Percentiles rank a stretch among this genome's conserved stretches.
Evolutionary conservation across 2,329 filamentous ascomycete genomes (phyloP).

Genomic region (Paramyrothecium roridum): DNA sequence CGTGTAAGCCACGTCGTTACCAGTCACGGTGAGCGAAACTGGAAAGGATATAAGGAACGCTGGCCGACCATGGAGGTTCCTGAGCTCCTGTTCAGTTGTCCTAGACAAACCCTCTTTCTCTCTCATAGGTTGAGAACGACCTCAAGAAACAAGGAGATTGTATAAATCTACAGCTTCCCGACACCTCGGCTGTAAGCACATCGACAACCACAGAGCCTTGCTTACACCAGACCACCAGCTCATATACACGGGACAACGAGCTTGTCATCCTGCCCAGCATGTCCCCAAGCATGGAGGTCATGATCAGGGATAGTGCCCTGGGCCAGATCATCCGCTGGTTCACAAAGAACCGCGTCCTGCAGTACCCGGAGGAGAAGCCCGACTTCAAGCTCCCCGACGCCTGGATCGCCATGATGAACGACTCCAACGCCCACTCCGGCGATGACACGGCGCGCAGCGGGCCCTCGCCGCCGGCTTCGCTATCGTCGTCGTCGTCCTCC

Average conservation of each 20-base stretch:
- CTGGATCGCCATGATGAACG: conserved; percentile 31
- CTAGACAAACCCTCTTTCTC: too few relatives aligned
- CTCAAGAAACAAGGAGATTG: too few relatives aligned
- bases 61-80: too few relatives aligned
- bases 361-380: conserved; percentile 57
- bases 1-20: not conserved
- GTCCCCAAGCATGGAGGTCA: conserved; percentile 20
- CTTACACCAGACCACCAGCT: too few relatives aligned
- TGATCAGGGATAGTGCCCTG: conserved; percentile 53
- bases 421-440: conserved; percentile 16
- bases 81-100: too few relatives aligned
- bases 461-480: not conserved
- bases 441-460: conserved; percentile 9
- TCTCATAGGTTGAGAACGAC: too few relatives aligned
- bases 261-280: not conserved
- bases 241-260: too few relatives aligned
- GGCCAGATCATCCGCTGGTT: conserved; percentile 56
- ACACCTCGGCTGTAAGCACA: not conserved
- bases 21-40: not conserved
- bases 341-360: conserved; percentile 48
- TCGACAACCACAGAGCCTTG: too few relatives aligned
- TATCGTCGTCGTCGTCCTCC: not conserved
- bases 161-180: not conserved
- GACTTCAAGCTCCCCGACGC: conserved; percentile 49
- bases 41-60: not conserved